Conservation (phyloP, 768 basidiomycete species). For the Stropharia rugosoannulata region DNA sequence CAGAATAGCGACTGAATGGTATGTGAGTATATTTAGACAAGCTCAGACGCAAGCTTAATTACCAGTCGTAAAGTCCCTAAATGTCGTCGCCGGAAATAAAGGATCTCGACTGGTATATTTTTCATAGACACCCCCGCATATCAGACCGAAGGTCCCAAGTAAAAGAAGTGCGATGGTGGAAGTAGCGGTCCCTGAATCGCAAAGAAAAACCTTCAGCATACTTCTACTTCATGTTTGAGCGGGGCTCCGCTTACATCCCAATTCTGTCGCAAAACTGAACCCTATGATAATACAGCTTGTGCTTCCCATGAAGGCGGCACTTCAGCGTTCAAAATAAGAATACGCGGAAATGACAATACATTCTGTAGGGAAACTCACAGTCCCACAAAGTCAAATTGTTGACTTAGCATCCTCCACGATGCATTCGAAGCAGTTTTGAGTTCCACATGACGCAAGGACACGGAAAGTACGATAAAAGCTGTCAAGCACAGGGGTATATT, state of each 20-base stretch:
- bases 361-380: constrained; percentile 48
- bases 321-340: constrained; percentile 23
- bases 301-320: constrained; percentile 71
- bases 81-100: constrained; percentile 65
- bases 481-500: constrained; percentile 75
- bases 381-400: constrained; percentile 75
- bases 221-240: neutral
- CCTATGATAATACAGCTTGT: constrained; percentile 76
- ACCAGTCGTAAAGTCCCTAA: constrained; percentile 63
- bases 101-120: constrained; percentile 63
- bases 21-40: constrained; percentile 16
- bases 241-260: constrained; percentile 58
- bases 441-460: constrained; percentile 60
- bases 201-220: constrained; percentile 14
- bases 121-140: constrained; percentile 68
- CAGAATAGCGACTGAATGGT: constrained; percentile 57
- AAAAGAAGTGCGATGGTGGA: constrained; percentile 62
- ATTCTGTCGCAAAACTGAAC: constrained; percentile 70
- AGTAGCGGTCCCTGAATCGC: constrained; percentile 55
- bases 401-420: constrained; percentile 55
- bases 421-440: constrained; percentile 43
- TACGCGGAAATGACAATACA: neutral
- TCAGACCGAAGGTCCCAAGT: constrained; percentile 52
- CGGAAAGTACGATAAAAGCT: constrained; percentile 53
- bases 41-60: constrained; percentile 20